Evolutionary conservation across 352 stramenopile species (phyloP).

Genomic region (Globisporangium lucens): DNA sequence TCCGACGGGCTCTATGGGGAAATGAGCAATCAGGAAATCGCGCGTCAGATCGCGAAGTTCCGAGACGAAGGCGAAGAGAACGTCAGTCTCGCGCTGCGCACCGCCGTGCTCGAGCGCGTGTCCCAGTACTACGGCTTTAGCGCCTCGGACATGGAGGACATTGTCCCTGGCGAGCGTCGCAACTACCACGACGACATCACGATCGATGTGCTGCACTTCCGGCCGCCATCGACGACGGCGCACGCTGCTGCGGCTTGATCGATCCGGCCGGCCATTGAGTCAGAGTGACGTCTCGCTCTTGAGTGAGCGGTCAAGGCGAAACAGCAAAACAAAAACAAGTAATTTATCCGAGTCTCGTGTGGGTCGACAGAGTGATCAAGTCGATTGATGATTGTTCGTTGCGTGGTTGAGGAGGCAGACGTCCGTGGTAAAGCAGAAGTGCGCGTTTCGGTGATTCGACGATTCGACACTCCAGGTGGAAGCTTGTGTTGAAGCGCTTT

Average conservation of each 20-base stretch:
- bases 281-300: neutral
- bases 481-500: no score
- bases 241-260: slow-evolving; percentile 19
- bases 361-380: no score
- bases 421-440: no score
- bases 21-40: slow-evolving; percentile 63
- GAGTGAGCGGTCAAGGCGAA: neutral
- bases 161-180: slow-evolving; percentile 50
- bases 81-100: slow-evolving; percentile 46
- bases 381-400: no score
- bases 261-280: neutral
- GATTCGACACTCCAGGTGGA: no score
- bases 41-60: slow-evolving; percentile 41
- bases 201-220: slow-evolving; percentile 68
- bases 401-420: no score
- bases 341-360: neutral
- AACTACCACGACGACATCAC: slow-evolving; percentile 77
- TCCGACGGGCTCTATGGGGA: slow-evolving; percentile 65
- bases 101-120: slow-evolving; percentile 47
- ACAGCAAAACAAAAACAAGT: neutral
- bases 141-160: slow-evolving; percentile 42
- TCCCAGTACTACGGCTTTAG: slow-evolving; percentile 53
- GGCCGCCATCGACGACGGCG: slow-evolving; percentile 19
- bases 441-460: no score
- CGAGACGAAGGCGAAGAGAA: slow-evolving; percentile 51